Percentiles rank a stretch among this genome's conserved stretches.
Evolutionary conservation across 2,329 filamentous ascomycete species (phyloP).

Genomic region (Fusarium sp.): DNA sequence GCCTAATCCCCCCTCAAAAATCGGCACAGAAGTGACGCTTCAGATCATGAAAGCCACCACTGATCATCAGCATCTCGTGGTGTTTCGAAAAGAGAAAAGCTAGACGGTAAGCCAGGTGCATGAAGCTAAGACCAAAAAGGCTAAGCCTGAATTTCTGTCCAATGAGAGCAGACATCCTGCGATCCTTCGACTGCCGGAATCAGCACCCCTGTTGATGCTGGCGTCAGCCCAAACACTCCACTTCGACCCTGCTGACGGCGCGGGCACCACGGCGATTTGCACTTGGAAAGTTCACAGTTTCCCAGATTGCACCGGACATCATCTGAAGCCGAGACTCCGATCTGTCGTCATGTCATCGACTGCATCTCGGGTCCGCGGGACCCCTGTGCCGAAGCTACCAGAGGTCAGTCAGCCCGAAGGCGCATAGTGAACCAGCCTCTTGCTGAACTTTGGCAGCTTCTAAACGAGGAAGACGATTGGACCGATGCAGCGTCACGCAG

Average conservation of each 20-base stretch:
- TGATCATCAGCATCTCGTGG: background rate
- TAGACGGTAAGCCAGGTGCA: background rate
- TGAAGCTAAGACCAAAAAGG: background rate
- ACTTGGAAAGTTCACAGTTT: background rate
- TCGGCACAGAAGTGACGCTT: background rate
- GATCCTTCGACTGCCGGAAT: background rate
- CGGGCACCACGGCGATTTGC: background rate
- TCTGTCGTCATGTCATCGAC: background rate
- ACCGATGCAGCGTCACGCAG: background rate
- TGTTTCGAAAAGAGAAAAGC: slow-evolving; percentile 9
- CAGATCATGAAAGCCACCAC: background rate
- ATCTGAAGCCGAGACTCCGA: background rate
- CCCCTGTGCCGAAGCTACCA: background rate
- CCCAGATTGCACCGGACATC: background rate
- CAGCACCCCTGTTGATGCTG: background rate
- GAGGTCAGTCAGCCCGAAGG: background rate
- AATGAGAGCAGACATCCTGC: background rate
- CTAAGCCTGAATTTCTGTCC: background rate
- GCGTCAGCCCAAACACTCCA: background rate
- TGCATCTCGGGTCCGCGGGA: background rate
- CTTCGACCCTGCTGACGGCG: background rate
- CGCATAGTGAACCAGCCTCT: background rate
- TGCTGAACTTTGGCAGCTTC: background rate
- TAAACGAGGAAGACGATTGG: slow-evolving; percentile 1
- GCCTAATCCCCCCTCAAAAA: background rate